Percentiles rank a stretch among this genome's conserved stretches.
These are phyloP conservation scores for Penicillium psychrofluorescens DNA, from an alignment of 495 filamentous ascomycete species.

Conservation along the genomic window DNA sequence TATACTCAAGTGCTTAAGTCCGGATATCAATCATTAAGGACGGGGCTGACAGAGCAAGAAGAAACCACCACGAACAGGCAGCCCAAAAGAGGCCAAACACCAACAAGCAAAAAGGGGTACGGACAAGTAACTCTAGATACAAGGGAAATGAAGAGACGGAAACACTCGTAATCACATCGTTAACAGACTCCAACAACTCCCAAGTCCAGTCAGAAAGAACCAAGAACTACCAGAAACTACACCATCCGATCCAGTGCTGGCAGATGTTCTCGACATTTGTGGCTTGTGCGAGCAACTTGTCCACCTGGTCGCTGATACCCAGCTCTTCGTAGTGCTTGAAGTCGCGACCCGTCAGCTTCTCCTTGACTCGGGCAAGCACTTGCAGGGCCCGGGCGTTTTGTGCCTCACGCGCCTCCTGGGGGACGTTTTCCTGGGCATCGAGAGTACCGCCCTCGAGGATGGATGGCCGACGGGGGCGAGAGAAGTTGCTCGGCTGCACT, in stretches of 20 bases:
- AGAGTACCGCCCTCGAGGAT: constrained; percentile 45
- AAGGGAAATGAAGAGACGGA: constrained; percentile 1
- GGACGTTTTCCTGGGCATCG: constrained; percentile 43
- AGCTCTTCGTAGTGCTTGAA: constrained; percentile 68
- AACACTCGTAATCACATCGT: constrained; percentile 14
- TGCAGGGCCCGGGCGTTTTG: constrained; percentile 92
- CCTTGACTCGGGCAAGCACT: constrained; percentile 83
- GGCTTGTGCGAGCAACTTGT: constrained; percentile 87
- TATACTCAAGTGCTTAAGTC: too few species aligned
- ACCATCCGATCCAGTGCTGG: constrained; percentile 98
- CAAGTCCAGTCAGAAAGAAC: constrained; percentile 8
- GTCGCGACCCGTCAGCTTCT: constrained; percentile 78
- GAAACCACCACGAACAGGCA: too few species aligned
- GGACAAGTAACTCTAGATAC: not conserved
- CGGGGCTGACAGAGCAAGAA: too few species aligned
- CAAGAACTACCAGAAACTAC: constrained; percentile 70
- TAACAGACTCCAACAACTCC: constrained; percentile 6
- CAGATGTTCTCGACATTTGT: constrained; percentile 96
- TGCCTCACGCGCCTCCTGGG: constrained; percentile 56
- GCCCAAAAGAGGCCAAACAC: too few species aligned
- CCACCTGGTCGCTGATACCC: constrained; percentile 80
- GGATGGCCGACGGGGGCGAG: constrained; percentile 40
- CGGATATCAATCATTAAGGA: too few species aligned
- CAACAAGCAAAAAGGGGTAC: not conserved
- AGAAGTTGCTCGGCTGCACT: constrained; percentile 37